These are phyloP conservation scores for Aureoboletus auriporus DNA, from an alignment of 768 basidiomycete genomes.

Conservation along the genomic window DNA sequence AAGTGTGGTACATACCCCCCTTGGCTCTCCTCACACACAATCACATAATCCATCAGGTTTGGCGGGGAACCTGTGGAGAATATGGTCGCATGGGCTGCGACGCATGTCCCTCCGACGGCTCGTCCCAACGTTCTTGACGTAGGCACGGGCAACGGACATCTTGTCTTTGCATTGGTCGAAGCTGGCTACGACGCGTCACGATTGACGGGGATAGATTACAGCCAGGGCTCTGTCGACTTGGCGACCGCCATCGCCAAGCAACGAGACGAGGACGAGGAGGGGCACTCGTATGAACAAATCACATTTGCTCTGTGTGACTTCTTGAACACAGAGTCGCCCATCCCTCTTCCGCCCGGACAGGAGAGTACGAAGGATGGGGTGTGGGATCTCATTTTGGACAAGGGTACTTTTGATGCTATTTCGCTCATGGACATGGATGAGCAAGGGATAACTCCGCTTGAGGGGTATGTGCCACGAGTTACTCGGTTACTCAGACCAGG, in stretches of 20 bases:
- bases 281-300: slow-evolving; percentile 23
- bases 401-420: slow-evolving; percentile 88
- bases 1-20: slow-evolving; percentile 59
- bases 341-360: slow-evolving; percentile 12
- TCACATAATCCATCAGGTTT: slow-evolving; percentile 51
- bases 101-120: slow-evolving; percentile 46
- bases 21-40: background rate
- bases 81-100: slow-evolving; percentile 71
- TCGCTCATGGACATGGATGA: slow-evolving; percentile 62
- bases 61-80: slow-evolving; percentile 71
- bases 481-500: slow-evolving; percentile 56
- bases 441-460: slow-evolving; percentile 47
- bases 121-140: slow-evolving; percentile 65
- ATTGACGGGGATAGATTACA: slow-evolving; percentile 75
- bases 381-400: slow-evolving; percentile 81
- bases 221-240: slow-evolving; percentile 63
- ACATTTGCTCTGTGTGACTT: slow-evolving; percentile 64
- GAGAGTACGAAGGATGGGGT: slow-evolving; percentile 7
- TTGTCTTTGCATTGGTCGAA: slow-evolving; percentile 67
- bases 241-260: slow-evolving; percentile 51
- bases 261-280: slow-evolving; percentile 22
- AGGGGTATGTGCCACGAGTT: slow-evolving; percentile 59
- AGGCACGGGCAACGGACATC: slow-evolving; percentile 75
- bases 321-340: slow-evolving; percentile 48
- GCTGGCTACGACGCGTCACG: slow-evolving; percentile 53